Evolutionary conservation across 495 filamentous ascomycete species (phyloP).

Genomic region (Penicillium silybi): DNA sequence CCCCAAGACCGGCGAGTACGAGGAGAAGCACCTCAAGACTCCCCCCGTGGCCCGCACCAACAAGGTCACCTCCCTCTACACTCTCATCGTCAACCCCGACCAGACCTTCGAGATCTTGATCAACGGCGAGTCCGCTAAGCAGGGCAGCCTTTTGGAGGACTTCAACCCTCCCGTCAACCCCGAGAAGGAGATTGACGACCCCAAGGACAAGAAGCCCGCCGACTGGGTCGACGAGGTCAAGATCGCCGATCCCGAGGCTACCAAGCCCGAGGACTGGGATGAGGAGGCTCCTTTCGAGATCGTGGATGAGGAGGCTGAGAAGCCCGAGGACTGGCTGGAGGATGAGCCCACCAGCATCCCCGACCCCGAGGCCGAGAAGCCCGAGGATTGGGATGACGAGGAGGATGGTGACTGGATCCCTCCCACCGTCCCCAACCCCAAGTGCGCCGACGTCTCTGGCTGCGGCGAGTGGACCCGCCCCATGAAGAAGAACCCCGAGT

Average conservation of each 20-base stretch:
- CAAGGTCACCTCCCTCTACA: slow-evolving; percentile 93
- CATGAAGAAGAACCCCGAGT: slow-evolving; percentile 90
- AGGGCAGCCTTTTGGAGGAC: slow-evolving; percentile 90
- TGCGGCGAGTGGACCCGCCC: slow-evolving; percentile 93
- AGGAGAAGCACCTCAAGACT: slow-evolving; percentile 96
- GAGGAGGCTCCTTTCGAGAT: slow-evolving; percentile 97
- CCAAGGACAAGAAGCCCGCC: slow-evolving; percentile 90
- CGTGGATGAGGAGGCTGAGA: slow-evolving; percentile 84
- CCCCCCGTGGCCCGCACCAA: slow-evolving; percentile 80
- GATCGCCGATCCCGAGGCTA: slow-evolving; percentile 89
- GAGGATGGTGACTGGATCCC: slow-evolving; percentile 98
- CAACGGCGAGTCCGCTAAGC: slow-evolving; percentile 79
- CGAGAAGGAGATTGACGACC: slow-evolving; percentile 91
- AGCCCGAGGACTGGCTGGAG: slow-evolving; percentile 95
- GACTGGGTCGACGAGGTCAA: slow-evolving; percentile 92
- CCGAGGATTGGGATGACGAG: slow-evolving; percentile 99
- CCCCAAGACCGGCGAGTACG: slow-evolving; percentile 99
- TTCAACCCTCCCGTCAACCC: slow-evolving; percentile 94
- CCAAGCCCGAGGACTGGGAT: slow-evolving; percentile 98
- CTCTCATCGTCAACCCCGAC: slow-evolving; percentile 90
- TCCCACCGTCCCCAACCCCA: slow-evolving; percentile 91
- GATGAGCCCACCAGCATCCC: slow-evolving; percentile 81
- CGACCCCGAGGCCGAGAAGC: slow-evolving; percentile 97
- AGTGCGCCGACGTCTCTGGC: slow-evolving; percentile 89
- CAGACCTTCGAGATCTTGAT: slow-evolving; percentile 90